Evolutionary conservation across 331 rosid species (phyloP).

Genomic region (Ulmus americana): DNA sequence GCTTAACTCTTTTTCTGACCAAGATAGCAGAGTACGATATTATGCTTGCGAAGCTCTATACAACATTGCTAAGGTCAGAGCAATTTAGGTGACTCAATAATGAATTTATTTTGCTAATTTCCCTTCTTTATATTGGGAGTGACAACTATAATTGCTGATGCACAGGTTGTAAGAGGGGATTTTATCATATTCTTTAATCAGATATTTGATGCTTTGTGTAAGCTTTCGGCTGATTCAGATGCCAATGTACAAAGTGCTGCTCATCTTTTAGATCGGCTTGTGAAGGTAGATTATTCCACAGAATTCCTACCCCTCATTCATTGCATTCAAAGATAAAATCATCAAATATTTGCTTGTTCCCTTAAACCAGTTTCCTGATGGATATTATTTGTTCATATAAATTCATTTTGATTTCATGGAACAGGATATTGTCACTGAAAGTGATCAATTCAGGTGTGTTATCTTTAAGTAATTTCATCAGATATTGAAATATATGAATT

Average conservation of each 20-base stretch:
- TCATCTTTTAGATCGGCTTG: conserved; percentile 92
- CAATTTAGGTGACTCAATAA: conserved; percentile 18
- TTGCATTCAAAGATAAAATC: conserved; percentile 3
- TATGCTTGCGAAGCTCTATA: conserved; percentile 97
- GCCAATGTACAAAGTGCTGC: conserved; percentile 98
- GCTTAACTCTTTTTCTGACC: conserved; percentile 72
- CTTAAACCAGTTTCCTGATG: conserved; percentile 11
- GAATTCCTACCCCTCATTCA: conserved; percentile 13
- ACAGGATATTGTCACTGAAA: conserved; percentile 99
- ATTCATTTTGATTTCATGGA: conserved; percentile 35
- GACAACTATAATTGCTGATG: conserved; percentile 31
- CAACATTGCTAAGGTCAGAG: conserved; percentile 90
- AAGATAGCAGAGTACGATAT: conserved; percentile 97
- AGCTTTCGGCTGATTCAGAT: conserved; percentile 95
- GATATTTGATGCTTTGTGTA: conserved; percentile 93
- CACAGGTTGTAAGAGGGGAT: conserved; percentile 97
- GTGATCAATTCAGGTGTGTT: conserved; percentile 93
- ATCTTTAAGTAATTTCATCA: conserved; percentile 24
- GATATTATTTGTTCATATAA: conserved; percentile 16
- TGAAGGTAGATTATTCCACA: conserved; percentile 49
- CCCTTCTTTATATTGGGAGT: conserved; percentile 18
- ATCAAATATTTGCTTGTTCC: conserved; percentile 19
- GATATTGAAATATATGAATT: conserved; percentile 21
- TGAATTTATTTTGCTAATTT: conserved; percentile 15
- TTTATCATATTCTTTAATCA: conserved; percentile 87